A percentile compares a stretch with the other conserved stretches of the same genome.
phyloP scores from a whole-genome alignment of 495 filamentous ascomycete genomes.

The Penicillium macrosclerotiorum region DNA sequence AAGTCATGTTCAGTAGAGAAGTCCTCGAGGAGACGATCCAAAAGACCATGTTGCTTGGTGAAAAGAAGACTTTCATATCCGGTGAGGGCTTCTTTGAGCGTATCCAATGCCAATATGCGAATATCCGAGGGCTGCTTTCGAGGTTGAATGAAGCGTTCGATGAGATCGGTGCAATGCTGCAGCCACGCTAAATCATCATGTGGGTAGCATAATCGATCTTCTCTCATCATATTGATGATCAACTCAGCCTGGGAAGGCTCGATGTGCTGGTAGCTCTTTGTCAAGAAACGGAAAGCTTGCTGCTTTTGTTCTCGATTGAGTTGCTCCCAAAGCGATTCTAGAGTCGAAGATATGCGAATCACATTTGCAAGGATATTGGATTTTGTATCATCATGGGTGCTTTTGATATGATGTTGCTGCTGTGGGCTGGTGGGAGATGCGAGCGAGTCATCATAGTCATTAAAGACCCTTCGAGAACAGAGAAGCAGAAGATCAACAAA shows the following conservation, averaged over 20 bases:
- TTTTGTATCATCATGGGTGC: conserved; percentile 33
- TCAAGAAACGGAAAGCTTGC: conserved; percentile 37
- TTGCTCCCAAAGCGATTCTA: conserved; percentile 44
- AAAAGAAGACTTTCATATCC: conserved; percentile 40
- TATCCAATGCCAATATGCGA: conserved; percentile 65
- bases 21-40: conserved; percentile 40
- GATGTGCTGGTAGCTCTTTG: conserved; percentile 38
- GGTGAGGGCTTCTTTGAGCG: conserved; percentile 64
- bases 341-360: conserved; percentile 36
- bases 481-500: conserved; percentile 52
- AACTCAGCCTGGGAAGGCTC: conserved; percentile 44
- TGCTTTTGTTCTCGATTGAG: conserved; percentile 38
- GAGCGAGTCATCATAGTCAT: conserved; percentile 23
- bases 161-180: conserved; percentile 56
- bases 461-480: conserved; percentile 61
- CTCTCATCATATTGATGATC: conserved; percentile 37
- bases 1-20: conserved; percentile 48
- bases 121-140: conserved; percentile 61
- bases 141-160: conserved; percentile 65
- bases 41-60: conserved; percentile 35
- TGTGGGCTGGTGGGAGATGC: conserved; percentile 19
- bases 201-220: conserved; percentile 62
- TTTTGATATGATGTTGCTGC: conserved; percentile 21
- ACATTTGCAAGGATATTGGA: conserved; percentile 40
- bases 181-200: conserved; percentile 63